Conservation (phyloP, 768 basidiomycete species). For the Suillus americanus region DNA sequence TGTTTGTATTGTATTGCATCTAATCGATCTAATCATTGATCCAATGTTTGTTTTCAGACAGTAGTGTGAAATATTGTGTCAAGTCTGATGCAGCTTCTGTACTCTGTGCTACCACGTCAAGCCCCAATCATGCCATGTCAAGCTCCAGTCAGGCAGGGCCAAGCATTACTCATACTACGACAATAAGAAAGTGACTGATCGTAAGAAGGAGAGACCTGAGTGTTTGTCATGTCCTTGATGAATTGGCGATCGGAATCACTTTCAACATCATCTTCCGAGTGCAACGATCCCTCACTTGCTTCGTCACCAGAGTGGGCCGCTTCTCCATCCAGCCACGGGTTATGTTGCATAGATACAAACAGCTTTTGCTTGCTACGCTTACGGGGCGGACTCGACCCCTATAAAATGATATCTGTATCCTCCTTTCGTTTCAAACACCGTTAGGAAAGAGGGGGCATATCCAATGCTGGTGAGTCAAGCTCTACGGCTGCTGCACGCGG, state of each 20-base stretch:
- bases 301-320: constrained; percentile 84
- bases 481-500: constrained; percentile 23
- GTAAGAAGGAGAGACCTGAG: constrained; percentile 71
- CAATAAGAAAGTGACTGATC: constrained; percentile 66
- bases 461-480: constrained; percentile 31
- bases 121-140: too few relatives aligned
- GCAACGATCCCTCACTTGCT: constrained; percentile 60
- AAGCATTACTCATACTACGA: too few relatives aligned
- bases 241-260: constrained; percentile 70
- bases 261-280: constrained; percentile 51
- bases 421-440: constrained; percentile 26
- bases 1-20: too few relatives aligned
- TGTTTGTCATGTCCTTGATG: constrained; percentile 58
- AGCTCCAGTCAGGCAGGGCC: too few relatives aligned
- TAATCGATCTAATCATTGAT: too few relatives aligned
- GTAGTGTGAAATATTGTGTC: too few relatives aligned
- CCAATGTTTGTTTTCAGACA: too few relatives aligned
- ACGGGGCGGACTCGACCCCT: constrained; percentile 19
- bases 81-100: too few relatives aligned
- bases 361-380: constrained; percentile 19
- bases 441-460: constrained; percentile 32
- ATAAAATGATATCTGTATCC: constrained; percentile 26
- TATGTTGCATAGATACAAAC: constrained; percentile 35
- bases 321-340: constrained; percentile 62
- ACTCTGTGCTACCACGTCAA: too few relatives aligned